Percentiles rank a stretch among this genome's conserved stretches.
Evolutionary conservation across 2,329 filamentous ascomycete species (phyloP).

Genomic region (Colletotrichum tamarilloi): DNA sequence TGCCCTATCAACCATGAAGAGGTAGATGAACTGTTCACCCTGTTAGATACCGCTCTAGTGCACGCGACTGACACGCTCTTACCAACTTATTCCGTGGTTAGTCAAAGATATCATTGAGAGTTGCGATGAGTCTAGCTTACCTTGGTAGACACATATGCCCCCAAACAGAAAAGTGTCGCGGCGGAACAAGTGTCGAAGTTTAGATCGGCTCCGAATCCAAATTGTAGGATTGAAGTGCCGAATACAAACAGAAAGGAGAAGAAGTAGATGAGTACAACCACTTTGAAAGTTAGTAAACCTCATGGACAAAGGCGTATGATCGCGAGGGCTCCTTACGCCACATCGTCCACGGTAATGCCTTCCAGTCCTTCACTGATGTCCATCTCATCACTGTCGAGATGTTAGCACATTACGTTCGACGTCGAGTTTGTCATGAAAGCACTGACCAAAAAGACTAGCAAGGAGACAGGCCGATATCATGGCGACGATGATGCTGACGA

Average conservation of each 20-base stretch:
- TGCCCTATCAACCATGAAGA: slow-evolving; percentile 31
- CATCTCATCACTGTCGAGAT: slow-evolving; percentile 1
- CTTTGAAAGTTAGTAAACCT: neutral
- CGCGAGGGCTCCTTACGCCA: slow-evolving; percentile 1
- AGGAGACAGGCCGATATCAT: slow-evolving; percentile 22
- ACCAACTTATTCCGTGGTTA: neutral
- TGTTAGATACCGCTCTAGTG: neutral
- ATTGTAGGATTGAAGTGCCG: slow-evolving; percentile 26
- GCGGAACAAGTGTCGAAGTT: slow-evolving; percentile 26
- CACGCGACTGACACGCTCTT: neutral
- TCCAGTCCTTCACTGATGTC: slow-evolving; percentile 24
- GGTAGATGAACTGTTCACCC: slow-evolving; percentile 17
- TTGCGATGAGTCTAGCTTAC: neutral
- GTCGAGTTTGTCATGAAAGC: neutral
- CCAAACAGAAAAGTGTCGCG: slow-evolving; percentile 24
- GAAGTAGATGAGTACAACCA: slow-evolving; percentile 19
- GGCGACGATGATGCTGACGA: slow-evolving; percentile 27
- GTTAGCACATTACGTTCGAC: neutral
- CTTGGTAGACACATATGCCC: slow-evolving; percentile 26
- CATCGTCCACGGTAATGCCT: slow-evolving; percentile 23
- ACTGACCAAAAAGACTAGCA: slow-evolving; percentile 24
- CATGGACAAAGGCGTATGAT: neutral
- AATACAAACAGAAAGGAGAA: slow-evolving; percentile 29
- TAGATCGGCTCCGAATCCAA: slow-evolving; percentile 25
- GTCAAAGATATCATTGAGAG: neutral